phyloP scores from a whole-genome alignment of 2,329 filamentous ascomycete species.

The Talaromyces sp. region DNA sequence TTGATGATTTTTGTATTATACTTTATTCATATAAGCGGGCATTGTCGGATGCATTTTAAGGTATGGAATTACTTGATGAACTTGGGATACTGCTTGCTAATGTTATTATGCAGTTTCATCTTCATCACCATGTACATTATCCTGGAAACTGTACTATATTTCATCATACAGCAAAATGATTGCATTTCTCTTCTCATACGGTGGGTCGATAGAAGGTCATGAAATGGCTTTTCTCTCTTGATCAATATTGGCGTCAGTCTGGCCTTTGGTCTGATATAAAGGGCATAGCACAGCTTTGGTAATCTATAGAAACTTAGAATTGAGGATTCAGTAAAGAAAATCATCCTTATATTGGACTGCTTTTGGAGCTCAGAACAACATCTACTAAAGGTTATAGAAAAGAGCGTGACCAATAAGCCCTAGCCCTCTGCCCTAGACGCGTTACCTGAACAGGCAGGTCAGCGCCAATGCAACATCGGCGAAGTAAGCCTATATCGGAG shows the following conservation, averaged over 20 bases:
- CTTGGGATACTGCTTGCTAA: background rate
- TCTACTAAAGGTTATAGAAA: too few species aligned
- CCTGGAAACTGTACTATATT: background rate
- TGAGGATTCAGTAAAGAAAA: background rate
- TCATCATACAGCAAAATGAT: background rate
- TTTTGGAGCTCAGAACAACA: background rate
- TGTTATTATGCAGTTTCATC: background rate
- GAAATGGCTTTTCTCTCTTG: too few species aligned
- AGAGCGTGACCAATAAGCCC: background rate
- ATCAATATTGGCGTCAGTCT: background rate
- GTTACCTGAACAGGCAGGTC: background rate
- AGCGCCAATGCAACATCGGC: background rate
- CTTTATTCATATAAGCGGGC: background rate
- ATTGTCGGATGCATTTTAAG: background rate
- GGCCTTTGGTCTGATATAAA: background rate
- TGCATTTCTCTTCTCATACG: background rate
- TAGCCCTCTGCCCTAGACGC: constrained; percentile 3
- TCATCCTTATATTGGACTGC: background rate
- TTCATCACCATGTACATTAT: constrained; percentile 5
- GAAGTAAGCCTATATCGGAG: constrained; percentile 31
- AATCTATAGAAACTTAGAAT: background rate
- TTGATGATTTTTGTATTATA: background rate
- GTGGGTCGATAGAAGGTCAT: background rate
- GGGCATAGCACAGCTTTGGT: background rate
- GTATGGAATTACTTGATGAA: background rate